Evolutionary conservation across 2,329 filamentous ascomycete species (phyloP), one percentile per base, ranked within the genome.

Genomic region (Pseudogymnoascus sp.): DNA sequence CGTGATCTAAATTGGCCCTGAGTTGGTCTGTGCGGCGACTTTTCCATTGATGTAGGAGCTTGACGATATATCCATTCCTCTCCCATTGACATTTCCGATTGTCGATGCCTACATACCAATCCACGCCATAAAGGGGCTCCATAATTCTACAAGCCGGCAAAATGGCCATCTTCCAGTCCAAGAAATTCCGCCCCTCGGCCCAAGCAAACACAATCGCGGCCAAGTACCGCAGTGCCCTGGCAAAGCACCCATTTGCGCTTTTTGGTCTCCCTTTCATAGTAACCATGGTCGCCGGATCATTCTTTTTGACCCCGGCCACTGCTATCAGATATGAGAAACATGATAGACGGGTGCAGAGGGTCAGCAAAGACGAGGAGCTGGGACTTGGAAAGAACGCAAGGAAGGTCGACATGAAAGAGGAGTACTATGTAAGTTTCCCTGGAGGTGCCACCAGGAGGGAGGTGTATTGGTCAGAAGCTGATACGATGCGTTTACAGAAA

Each of bases 261-360:
- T 99, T 99, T 72, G 95, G 95, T 2, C 81, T 99, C 3, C 95
- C 94, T 0, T 99, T 99, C 75, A 83, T 99, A 66, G 78, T 84
- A 61, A 87, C 96, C 62, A 96, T 99, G 71, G 84, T 99, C 25
- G 90, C 88, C 1, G 93, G 91, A 0, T 96, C 90, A 2, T 99
- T 99, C 75, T 89, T 96, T 68, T 82, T 99, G 57, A 97, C 94
- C 0, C 94, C 93, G 1, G 94, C 93, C 4, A 93, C 95, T 20
- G 94, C 95, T 12, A 80, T 99, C 57, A 84, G 95, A 62, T 99
- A 97, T 75, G 94, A 99, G 77, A 85, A 89, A 64, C 86, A 97
- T 71, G 94, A 99, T 73, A 85, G 91, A 65, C 93, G 90, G 76
- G 90, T 97, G 63, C 83, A 89, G 69, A 89, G 92, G 76, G 75